Conservation (phyloP, 768 basidiomycete genomes). For the Tricholoma terreum region DNA sequence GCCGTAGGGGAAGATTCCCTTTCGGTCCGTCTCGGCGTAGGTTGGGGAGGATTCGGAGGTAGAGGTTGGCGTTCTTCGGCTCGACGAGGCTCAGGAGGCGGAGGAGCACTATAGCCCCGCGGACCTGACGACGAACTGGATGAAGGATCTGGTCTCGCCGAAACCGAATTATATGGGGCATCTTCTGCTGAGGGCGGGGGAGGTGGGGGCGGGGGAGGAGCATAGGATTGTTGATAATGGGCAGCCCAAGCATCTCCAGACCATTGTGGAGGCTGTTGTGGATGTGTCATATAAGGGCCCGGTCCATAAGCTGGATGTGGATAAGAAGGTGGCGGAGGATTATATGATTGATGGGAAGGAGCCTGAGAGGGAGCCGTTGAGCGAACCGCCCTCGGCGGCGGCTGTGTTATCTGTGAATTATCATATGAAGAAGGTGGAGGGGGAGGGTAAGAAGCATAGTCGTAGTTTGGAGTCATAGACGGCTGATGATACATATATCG, state of each 20-base stretch:
- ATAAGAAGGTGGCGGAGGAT: slow-evolving; percentile 4
- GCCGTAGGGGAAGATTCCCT: slow-evolving; percentile 6
- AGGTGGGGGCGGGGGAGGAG: slow-evolving; percentile 30
- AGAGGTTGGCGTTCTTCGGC: slow-evolving; percentile 5
- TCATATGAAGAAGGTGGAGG: not conserved
- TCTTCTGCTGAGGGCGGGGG: slow-evolving; percentile 17
- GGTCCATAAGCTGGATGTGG: slow-evolving; percentile 9
- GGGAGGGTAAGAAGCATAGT: slow-evolving; percentile 42
- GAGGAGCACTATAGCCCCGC: slow-evolving; percentile 4
- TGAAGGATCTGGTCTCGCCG: slow-evolving; percentile 30
- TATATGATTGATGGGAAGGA: slow-evolving; percentile 3
- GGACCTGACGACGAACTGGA: slow-evolving; percentile 22
- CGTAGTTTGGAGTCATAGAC: slow-evolving; percentile 43
- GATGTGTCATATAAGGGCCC: slow-evolving; percentile 22
- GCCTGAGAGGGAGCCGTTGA: slow-evolving; percentile 1
- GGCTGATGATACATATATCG: slow-evolving; percentile 55
- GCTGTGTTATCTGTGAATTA: slow-evolving; percentile 8
- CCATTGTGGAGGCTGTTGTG: slow-evolving; percentile 37
- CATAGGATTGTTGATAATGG: slow-evolving; percentile 27
- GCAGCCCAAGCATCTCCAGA: slow-evolving; percentile 38
- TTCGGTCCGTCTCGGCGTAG: slow-evolving; percentile 4
- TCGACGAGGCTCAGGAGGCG: slow-evolving; percentile 1
- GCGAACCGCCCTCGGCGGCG: slow-evolving; percentile 6
- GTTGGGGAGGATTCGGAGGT: slow-evolving; percentile 1
- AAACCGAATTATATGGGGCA: slow-evolving; percentile 30